Base-by-base conservation (phyloP, 2,329 filamentous ascomycete genomes). In the Mariannaea elegans region DNA sequence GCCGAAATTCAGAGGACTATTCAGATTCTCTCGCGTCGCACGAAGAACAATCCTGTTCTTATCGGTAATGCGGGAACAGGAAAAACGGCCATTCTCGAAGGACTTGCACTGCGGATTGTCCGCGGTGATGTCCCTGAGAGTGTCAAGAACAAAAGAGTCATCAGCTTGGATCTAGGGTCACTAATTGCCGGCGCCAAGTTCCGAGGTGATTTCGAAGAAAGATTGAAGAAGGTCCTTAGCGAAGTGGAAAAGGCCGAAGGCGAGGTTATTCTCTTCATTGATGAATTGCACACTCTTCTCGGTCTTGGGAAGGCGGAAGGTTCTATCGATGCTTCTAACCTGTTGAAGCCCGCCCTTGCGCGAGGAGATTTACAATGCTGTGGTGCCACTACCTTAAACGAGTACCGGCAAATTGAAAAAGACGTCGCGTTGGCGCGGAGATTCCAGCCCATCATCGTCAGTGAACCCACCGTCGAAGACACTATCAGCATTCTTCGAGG, bases 111-210 rank as follows among this genome's bases (percentile, higher is more conserved):
- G 72, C 85, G 95, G 36, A 98, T 99, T 65, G 91, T 97, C 2
- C 86, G 89, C 65, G 94, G 94, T 2, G 94, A 97, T 77, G 94
- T 98, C 0, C 94, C 95, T 0, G 95, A 98, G 77, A 97, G 92
- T 67, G 90, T 99, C 75, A 97, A 97, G 78, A 90, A 97, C 69
- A 98, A 98, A 77, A 84, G 89, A 52, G 94, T 99, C 21, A 87
- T 98, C 56, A 87, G 90, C 7, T 78, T 98, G 34, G 95, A 99
- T 70, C 83, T 99, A 5, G 95, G 95, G 2, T 93, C 92, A 32
- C 85, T 99, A 14, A 97, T 99, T 69, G 95, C 95, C 2, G 95
- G 95, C 47, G 94, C 95, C 41, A 98, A 97, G 72, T 99, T 95
- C 71, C 83, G 95, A 46, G 95, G 95, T 47, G 95, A 99, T 70